phyloP scores from a whole-genome alignment of 257 asterid species.

The Ilex aquifolium region DNA sequence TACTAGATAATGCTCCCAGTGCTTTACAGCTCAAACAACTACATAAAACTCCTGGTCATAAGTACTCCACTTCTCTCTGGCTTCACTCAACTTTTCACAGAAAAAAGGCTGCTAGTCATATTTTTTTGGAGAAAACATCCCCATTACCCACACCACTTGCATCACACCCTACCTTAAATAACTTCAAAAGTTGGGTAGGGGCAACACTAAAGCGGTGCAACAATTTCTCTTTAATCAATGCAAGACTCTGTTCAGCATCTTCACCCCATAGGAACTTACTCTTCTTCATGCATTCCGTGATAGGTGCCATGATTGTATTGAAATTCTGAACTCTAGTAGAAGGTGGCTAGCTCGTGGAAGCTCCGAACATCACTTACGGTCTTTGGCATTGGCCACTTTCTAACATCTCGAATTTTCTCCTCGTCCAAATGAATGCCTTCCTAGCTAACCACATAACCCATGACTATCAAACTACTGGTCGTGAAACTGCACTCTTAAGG shows the following conservation, averaged over 20 bases:
- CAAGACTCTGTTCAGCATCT: background rate
- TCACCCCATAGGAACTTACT: background rate
- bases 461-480: background rate
- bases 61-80: too few species aligned
- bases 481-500: background rate
- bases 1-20: too few species aligned
- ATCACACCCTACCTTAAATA: background rate
- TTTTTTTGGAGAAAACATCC: background rate
- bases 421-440: background rate
- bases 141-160: background rate
- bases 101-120: background rate
- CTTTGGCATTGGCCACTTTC: background rate
- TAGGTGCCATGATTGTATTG: background rate
- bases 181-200: background rate
- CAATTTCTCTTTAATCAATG: background rate
- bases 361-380: background rate
- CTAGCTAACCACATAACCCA: background rate
- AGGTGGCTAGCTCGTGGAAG: background rate
- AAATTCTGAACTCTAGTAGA: too few species aligned
- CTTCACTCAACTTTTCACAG: too few species aligned
- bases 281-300: background rate
- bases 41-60: too few species aligned
- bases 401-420: too few species aligned
- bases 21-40: too few species aligned
- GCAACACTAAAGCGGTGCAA: background rate